Evolutionary conservation across 805 yeast species (phyloP), one percentile per base, ranked within the genome.

Genomic region (Ogataea pignaliae): DNA sequence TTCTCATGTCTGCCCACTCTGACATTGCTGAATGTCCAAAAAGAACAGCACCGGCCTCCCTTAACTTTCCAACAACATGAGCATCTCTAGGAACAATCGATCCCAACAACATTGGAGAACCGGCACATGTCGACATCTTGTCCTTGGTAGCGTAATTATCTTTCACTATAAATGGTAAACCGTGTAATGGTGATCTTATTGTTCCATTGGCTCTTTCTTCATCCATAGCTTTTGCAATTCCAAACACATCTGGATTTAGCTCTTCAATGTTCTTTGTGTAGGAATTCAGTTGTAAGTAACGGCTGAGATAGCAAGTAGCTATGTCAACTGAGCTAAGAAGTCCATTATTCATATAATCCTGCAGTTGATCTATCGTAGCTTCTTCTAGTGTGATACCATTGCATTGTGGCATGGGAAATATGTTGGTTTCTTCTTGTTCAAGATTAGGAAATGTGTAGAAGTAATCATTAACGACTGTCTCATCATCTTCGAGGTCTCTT

Each of bases 1-100:
- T 51, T 38, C 63, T 48, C 63, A 59, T 59, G 39, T 59, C 63
- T 11, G 64, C 64, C 63, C 63, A 59, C 45, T 59, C 64, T 16
- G 61, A 56, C 38, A 59, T 41, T 3, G 61, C 48, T 4, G 63
- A 16, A 44, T 59, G 64, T 7, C 64, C 64, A 39, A 58, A 57
- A 13, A 59, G 40, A 6, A 59, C 56, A 17, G 63, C 63, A 34
- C 63, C 64, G 0, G 63, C 61, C 34, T 55, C 62, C 36, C 63
- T 46, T 31, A 59, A 37, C 34, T 56, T 55, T 5, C 39, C 15
- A 5, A 59, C 61, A 39, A 59, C 62, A 38, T 44, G 47, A 10
- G 62, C 61, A 46, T 58, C 64, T n/a, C 64, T 42, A 15, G 64
- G 64, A 33, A 59, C 63, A 33, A 59, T 45, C 3, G 61, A 55